Conservation (phyloP, 371 early-diverging fungal genomes). For the Nematocida ausubeli region DNA sequence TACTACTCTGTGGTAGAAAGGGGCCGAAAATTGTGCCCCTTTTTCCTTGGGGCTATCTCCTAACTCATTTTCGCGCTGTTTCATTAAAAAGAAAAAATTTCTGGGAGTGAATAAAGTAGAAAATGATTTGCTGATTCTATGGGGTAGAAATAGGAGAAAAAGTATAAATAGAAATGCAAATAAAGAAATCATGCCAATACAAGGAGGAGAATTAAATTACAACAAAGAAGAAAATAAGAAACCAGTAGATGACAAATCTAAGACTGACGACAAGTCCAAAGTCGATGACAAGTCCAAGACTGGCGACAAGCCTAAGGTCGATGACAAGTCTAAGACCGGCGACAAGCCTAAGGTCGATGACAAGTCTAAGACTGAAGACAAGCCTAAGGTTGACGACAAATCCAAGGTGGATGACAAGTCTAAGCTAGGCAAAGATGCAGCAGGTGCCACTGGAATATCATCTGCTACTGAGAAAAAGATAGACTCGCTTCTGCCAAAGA, state of each 20-base stretch:
- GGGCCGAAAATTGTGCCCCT: neutral
- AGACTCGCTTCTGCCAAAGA: conserved; percentile 15
- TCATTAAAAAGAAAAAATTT: conserved; percentile 17
- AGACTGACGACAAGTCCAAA: neutral
- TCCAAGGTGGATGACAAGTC: neutral
- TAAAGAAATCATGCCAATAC: conserved; percentile 43
- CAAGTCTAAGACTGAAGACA: neutral
- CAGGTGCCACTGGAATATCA: neutral
- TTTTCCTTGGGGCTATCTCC: neutral
- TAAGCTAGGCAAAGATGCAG: neutral
- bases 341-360: neutral
- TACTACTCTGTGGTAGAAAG: conserved; percentile 52
- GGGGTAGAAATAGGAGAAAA: conserved; percentile 20
- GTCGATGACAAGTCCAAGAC: neutral
- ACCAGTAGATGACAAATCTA: conserved; percentile 29
- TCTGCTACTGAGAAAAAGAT: neutral
- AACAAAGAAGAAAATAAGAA: conserved; percentile 45
- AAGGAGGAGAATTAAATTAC: conserved; percentile 55
- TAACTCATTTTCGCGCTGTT: neutral
- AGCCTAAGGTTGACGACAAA: no score
- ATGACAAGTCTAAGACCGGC: conserved; percentile 4
- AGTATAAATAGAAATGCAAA: conserved; percentile 41
- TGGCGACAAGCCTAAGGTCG: neutral
- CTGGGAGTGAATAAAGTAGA: neutral
- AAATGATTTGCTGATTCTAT: conserved; percentile 11